Evolutionary conservation across 345 rosid species (phyloP), one percentile per base, ranked within the genome.

Genomic region (Arabidopsis arenosa): DNA sequence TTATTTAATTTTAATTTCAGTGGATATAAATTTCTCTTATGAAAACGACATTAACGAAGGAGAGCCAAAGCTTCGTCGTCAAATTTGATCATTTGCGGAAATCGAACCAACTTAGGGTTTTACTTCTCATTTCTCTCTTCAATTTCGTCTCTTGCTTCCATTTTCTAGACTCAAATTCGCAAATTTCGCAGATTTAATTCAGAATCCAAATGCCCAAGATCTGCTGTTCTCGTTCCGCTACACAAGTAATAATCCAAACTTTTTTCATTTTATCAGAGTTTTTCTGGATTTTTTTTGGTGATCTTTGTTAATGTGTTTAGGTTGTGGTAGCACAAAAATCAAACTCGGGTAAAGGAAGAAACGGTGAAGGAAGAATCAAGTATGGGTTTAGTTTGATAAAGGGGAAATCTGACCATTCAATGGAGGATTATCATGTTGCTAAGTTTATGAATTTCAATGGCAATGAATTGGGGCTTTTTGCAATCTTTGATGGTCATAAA

Each of bases 351-450:
- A 90, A 83, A 75, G 90, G 95, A 13, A 87, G 80, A 79, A 83
- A 63, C 75, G 80, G 72, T 26, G 82, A 72, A 58, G 86, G 86
- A 64, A 62, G 76, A 63, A 78, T 79, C 78, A 86, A 85, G 80
- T 90, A 75, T 75, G 95, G 92, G 14, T 90, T 83, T 78, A 81
- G 86, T 78, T 80, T 90, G 64, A 66, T 85, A 39, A 86, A 90
- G 68, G 95, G 92, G 78, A 85, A 82, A 75, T 86, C 92, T 18
- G 80, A 80, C n/a, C 89, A 84, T 77, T 87, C 95, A 28, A 87
- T 89, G 95, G 95, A 89, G 77, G 95, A 90, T 83, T 87, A 80
- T 82, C 90, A 89, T 75, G 95, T 89, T 48, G 89, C 95, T 3
- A 84, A 89, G 80, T 86, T 86, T 66, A 47, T 83, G 71, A 84